phyloP scores from a whole-genome alignment of 2,329 filamentous ascomycete genomes.

The Epichloe bromicola region DNA sequence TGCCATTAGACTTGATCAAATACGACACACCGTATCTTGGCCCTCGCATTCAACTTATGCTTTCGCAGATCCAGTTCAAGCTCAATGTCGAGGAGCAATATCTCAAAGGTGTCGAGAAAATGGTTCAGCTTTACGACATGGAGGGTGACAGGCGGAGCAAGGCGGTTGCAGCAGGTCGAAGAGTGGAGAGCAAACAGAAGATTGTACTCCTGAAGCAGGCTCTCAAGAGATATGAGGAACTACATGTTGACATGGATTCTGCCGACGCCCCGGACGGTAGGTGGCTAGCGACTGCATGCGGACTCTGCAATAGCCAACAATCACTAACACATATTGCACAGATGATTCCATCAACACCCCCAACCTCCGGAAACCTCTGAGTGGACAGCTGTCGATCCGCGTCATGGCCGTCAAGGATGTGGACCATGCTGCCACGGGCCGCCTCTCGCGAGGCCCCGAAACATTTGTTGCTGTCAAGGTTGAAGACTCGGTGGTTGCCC shows the following conservation, averaged over 20 bases:
- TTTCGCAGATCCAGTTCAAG: constrained; percentile 97
- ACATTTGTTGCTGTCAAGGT: constrained; percentile 96
- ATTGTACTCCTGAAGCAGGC: constrained; percentile 92
- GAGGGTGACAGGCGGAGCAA: constrained; percentile 95
- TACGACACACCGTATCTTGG: constrained; percentile 93
- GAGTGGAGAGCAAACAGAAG: constrained; percentile 94
- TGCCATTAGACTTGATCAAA: constrained; percentile 78
- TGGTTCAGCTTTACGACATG: constrained; percentile 95
- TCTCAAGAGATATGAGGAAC: constrained; percentile 89
- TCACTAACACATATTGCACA: constrained; percentile 20
- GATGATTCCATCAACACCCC: constrained; percentile 95
- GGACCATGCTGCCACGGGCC: constrained; percentile 73
- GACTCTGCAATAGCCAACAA: not conserved
- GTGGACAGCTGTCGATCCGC: constrained; percentile 74
- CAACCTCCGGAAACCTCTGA: constrained; percentile 90
- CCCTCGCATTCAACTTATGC: constrained; percentile 95
- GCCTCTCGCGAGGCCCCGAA: constrained; percentile 83
- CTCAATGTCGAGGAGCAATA: constrained; percentile 98
- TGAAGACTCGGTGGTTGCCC: constrained; percentile 81
- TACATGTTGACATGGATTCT: constrained; percentile 84
- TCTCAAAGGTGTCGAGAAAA: constrained; percentile 97
- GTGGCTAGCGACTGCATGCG: constrained; percentile 17
- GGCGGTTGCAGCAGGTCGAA: constrained; percentile 76
- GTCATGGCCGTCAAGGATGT: constrained; percentile 87
- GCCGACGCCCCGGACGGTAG: constrained; percentile 69